These are phyloP conservation scores for Candida xyloterini DNA, from an alignment of 805 yeast species.

Conservation along the genomic window DNA sequence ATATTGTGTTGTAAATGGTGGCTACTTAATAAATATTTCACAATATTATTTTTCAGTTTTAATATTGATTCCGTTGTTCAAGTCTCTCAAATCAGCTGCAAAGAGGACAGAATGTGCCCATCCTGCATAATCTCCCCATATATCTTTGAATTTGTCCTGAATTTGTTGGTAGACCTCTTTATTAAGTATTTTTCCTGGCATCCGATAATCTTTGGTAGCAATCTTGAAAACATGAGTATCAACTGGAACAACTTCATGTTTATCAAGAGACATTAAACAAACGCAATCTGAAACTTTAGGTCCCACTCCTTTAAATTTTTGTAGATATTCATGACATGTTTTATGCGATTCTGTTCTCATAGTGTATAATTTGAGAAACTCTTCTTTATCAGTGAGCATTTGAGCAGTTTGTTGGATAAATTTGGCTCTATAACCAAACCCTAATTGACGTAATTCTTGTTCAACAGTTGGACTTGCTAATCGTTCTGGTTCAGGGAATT, in stretches of 20 bases:
- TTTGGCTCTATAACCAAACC: slow-evolving; percentile 91
- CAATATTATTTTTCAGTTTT: slow-evolving; percentile 7
- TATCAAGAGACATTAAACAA: slow-evolving; percentile 83
- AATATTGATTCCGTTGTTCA: slow-evolving; percentile 62
- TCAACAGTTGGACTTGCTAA: slow-evolving; percentile 37
- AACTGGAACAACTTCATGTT: slow-evolving; percentile 86
- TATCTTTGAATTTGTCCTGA: slow-evolving; percentile 52
- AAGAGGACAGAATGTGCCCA: slow-evolving; percentile 98
- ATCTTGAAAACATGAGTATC: slow-evolving; percentile 95
- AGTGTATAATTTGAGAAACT: slow-evolving; percentile 35
- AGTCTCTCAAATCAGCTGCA: slow-evolving; percentile 74
- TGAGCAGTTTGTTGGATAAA: slow-evolving; percentile 77
- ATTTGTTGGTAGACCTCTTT: slow-evolving; percentile 54
- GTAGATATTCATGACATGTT: slow-evolving; percentile 53
- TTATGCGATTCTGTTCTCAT: slow-evolving; percentile 40
- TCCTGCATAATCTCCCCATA: slow-evolving; percentile 93
- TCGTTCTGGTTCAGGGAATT: slow-evolving; percentile 69
- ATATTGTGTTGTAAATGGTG: slow-evolving; percentile 62
- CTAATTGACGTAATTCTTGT: slow-evolving; percentile 42
- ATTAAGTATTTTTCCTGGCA: slow-evolving; percentile 44
- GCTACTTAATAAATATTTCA: slow-evolving; percentile 1
- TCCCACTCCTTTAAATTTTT: slow-evolving; percentile 82
- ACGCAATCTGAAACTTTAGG: slow-evolving; percentile 99
- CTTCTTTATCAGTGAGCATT: slow-evolving; percentile 42
- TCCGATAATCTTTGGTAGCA: slow-evolving; percentile 76